Conservation (phyloP, 495 filamentous ascomycete genomes). For the Xylaria flabelliformis region DNA sequence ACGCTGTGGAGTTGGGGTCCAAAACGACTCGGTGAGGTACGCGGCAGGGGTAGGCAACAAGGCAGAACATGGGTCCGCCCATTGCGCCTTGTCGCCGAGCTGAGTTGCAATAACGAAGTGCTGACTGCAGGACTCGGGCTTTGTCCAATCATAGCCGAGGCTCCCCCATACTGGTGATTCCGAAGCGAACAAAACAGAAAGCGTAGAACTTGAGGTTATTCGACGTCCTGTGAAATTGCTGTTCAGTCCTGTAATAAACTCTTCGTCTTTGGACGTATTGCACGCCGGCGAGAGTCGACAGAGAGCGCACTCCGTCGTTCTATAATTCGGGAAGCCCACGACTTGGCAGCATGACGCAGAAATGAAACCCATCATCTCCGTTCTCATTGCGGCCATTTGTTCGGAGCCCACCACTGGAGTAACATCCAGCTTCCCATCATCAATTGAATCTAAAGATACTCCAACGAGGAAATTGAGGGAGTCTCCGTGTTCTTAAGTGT, state of each 20-base stretch:
- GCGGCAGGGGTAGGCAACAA: constrained; percentile 42
- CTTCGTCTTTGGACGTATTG: constrained; percentile 42
- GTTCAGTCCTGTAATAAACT: constrained; percentile 33
- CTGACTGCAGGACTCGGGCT: constrained; percentile 47
- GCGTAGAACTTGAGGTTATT: constrained; percentile 36
- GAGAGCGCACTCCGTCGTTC: constrained; percentile 1
- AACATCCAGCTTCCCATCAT: not conserved
- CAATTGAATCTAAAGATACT: not conserved
- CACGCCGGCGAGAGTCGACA: constrained; percentile 28
- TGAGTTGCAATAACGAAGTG: constrained; percentile 41
- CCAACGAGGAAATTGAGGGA: not conserved
- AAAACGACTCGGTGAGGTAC: constrained; percentile 46
- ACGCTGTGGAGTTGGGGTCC: constrained; percentile 44
- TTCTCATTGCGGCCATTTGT: not conserved
- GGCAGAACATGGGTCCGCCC: constrained; percentile 40
- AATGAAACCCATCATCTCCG: constrained; percentile 21
- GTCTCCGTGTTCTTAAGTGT: not conserved
- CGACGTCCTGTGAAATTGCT: constrained; percentile 33
- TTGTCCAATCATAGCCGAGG: constrained; percentile 39
- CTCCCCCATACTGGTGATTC: constrained; percentile 26
- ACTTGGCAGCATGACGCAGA: constrained; percentile 25
- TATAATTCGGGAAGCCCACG: constrained; percentile 25
- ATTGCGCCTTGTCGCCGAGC: constrained; percentile 46
- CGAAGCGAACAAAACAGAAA: constrained; percentile 31
- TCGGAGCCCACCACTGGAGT: constrained; percentile 9